phyloP scores from a whole-genome alignment of 768 basidiomycete species.

The Boletus patriciae region DNA sequence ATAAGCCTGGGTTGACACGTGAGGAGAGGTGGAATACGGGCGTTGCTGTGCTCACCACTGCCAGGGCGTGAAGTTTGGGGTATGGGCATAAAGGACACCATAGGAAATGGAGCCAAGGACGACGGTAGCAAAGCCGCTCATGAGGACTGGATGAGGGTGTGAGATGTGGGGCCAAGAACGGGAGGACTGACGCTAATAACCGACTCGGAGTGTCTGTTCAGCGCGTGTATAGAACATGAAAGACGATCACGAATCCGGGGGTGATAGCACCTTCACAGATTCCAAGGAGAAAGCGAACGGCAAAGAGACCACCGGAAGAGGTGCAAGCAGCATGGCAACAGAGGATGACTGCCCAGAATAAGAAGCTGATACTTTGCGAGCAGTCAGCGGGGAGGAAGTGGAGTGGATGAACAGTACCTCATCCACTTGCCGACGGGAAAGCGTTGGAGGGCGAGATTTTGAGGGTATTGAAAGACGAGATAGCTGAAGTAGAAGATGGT shows the following conservation, averaged over 20 bases:
- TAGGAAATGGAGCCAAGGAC: conserved; percentile 54
- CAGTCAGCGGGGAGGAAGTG: background rate
- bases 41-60: conserved; percentile 54
- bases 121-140: conserved; percentile 71
- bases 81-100: conserved; percentile 62
- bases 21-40: conserved; percentile 6
- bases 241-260: conserved; percentile 73
- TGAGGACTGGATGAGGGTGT: conserved; percentile 49
- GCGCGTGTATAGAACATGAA: conserved; percentile 55
- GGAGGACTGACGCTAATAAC: conserved; percentile 48
- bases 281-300: conserved; percentile 73
- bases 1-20: conserved; percentile 53
- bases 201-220: conserved; percentile 49
- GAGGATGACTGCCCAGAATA: conserved; percentile 68
- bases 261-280: conserved; percentile 81
- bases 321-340: conserved; percentile 64
- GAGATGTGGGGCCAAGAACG: background rate
- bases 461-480: conserved; percentile 63
- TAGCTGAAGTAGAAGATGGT: conserved; percentile 79
- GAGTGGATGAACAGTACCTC: conserved; percentile 45
- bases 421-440: conserved; percentile 84
- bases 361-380: conserved; percentile 59
- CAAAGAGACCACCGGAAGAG: conserved; percentile 69
- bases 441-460: conserved; percentile 73
- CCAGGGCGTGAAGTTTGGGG: conserved; percentile 63